Evolutionary conservation across 169 alveolate species (phyloP).

Genomic region (Ichthyophthirius multifiliis): DNA sequence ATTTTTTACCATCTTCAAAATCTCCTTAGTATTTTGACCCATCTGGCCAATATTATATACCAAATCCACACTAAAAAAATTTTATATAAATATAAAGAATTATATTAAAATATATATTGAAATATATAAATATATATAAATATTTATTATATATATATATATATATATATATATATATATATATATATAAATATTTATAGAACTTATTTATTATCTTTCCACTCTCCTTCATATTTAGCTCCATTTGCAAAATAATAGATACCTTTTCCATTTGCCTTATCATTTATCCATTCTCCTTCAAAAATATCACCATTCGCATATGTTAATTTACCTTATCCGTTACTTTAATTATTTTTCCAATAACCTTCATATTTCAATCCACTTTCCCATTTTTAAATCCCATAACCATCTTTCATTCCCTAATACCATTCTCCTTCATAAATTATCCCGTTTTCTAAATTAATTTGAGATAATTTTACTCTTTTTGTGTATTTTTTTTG

Average conservation of each 20-base stretch:
- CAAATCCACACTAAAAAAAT: no score
- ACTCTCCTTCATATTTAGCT: slow-evolving; percentile 20
- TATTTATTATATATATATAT: no score
- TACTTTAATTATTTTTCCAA: no score
- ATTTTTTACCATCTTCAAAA: slow-evolving; percentile 24
- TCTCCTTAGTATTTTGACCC: slow-evolving; percentile 20
- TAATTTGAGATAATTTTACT: no score
- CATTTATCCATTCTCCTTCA: slow-evolving; percentile 39
- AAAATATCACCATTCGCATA: slow-evolving; percentile 39
- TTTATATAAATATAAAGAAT: no score
- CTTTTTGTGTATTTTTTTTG: no score
- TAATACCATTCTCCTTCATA: slow-evolving; percentile 5
- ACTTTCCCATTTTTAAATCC: slow-evolving; percentile 35
- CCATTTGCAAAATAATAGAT: slow-evolving; percentile 16
- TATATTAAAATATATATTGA: no score
- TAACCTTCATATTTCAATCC: slow-evolving; percentile 12
- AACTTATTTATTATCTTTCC: slow-evolving; percentile 37
- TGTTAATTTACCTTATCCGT: slow-evolving; percentile 25
- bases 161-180: no score
- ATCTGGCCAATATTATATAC: no score
- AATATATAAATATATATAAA: no score
- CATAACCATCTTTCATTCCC: slow-evolving; percentile 13
- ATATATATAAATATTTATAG: no score
- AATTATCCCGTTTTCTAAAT: no score
- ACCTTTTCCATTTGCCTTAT: slow-evolving; percentile 35